A percentile compares a stretch with the other conserved stretches of the same genome.
These are phyloP conservation scores for Phytopythium montanum DNA, from an alignment of 352 stramenopile genomes.

Conservation along the genomic window DNA sequence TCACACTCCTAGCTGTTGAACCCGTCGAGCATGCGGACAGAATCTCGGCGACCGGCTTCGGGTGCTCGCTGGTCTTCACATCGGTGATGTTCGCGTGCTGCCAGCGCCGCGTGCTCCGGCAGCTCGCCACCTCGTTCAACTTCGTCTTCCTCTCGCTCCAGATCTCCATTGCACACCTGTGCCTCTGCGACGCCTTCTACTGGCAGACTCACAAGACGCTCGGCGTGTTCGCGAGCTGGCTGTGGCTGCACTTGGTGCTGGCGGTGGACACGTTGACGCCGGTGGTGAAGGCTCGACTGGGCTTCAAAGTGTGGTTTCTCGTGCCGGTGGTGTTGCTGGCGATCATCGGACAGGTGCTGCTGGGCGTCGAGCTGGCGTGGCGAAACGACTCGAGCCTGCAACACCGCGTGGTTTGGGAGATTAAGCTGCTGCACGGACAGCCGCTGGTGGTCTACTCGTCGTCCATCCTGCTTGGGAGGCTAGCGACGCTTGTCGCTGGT, in stretches of 20 bases:
- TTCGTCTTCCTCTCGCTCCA: constrained; percentile 18
- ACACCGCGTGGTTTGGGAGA: not conserved
- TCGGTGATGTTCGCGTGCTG: not conserved
- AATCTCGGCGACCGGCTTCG: not conserved
- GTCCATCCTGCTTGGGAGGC: not conserved
- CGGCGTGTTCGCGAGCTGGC: constrained; percentile 2
- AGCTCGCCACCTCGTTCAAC: constrained; percentile 12
- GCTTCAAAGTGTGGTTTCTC: constrained; percentile 2
- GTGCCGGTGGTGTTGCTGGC: not conserved
- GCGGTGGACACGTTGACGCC: constrained; percentile 15
- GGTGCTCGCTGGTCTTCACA: not conserved
- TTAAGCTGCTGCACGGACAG: not conserved
- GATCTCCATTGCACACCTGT: constrained; percentile 9
- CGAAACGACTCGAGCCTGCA: not conserved
- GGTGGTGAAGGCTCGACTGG: constrained; percentile 3
- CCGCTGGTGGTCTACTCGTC: not conserved
- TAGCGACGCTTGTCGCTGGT: not conserved
- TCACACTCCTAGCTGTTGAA: not conserved
- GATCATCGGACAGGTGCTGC: not conserved
- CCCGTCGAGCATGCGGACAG: not conserved
- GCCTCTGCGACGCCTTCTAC: constrained; percentile 11
- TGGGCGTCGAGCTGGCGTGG: not conserved
- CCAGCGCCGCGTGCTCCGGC: constrained; percentile 9
- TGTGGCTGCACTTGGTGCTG: constrained; percentile 19
- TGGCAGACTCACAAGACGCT: constrained; percentile 6